Evolutionary conservation across 371 early-diverging fungal genomes (phyloP).

Genomic region (Entomophthora muscae): DNA sequence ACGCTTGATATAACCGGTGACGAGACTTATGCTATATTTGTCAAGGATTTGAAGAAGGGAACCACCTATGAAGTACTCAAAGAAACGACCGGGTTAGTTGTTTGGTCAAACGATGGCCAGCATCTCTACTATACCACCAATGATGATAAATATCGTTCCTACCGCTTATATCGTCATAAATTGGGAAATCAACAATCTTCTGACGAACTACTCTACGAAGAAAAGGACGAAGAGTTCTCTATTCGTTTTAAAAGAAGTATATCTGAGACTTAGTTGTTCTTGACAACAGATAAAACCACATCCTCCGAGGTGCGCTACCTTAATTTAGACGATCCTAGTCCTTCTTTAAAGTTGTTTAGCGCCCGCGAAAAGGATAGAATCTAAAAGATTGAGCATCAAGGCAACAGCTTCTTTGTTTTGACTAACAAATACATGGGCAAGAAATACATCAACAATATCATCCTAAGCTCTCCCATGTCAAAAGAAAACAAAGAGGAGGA

Average conservation of each 20-base stretch:
- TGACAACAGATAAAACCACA: conserved; percentile 29
- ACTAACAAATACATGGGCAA: conserved; percentile 19
- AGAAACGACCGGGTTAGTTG: conserved; percentile 30
- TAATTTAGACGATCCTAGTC: conserved; percentile 16
- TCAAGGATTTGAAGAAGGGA: conserved; percentile 24
- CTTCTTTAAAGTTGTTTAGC: conserved; percentile 18
- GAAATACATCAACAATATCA: conserved; percentile 27
- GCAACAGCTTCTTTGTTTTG: conserved; percentile 26
- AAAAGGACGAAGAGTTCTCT: conserved; percentile 38
- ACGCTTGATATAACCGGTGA: conserved; percentile 30
- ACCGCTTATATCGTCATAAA: conserved; percentile 24
- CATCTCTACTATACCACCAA: conserved; percentile 26
- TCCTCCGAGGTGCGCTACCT: conserved; percentile 34
- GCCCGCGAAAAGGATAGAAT: conserved; percentile 23
- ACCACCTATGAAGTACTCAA: conserved; percentile 20
- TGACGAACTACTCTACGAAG: no score
- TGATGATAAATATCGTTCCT: conserved; percentile 30
- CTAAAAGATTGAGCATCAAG: conserved; percentile 23
- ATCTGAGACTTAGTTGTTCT: conserved; percentile 24
- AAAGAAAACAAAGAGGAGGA: conserved; percentile 20
- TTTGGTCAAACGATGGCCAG: conserved; percentile 25
- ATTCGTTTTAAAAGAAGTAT: conserved; percentile 26
- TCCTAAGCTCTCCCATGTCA: conserved; percentile 33
- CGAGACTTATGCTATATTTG: conserved; percentile 29
- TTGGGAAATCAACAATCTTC: conserved; percentile 24